Conservation (phyloP, 768 basidiomycete species). For the Leccinellum rugosiceps region DNA sequence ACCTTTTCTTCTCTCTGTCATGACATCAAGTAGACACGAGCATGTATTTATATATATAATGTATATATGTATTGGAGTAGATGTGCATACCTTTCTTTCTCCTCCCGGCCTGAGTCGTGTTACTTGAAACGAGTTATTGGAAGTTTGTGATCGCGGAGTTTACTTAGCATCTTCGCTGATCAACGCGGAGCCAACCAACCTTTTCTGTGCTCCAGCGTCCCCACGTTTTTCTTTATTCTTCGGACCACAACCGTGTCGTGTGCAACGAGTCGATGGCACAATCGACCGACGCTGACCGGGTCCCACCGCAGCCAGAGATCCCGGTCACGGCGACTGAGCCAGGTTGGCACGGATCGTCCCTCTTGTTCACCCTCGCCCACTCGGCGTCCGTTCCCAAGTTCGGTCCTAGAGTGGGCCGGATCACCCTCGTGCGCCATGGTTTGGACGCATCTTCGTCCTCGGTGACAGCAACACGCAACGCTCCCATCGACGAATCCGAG, state of each 20-base stretch:
- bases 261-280: constrained; percentile 6
- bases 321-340: background rate
- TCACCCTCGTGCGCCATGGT: constrained; percentile 16
- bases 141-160: background rate
- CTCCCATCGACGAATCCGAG: constrained; percentile 15
- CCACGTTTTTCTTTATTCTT: background rate
- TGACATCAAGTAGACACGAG: background rate
- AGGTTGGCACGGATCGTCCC: constrained; percentile 5
- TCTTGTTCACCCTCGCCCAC: constrained; percentile 17
- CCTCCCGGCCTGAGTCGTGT: background rate
- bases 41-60: background rate
- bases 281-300: background rate
- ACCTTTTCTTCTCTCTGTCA: background rate
- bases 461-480: background rate
- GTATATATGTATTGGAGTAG: background rate
- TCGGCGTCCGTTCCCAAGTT: constrained; percentile 11
- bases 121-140: background rate
- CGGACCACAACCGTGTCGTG: background rate
- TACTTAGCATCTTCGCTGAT: background rate
- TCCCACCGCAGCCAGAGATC: background rate
- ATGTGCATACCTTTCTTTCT: background rate
- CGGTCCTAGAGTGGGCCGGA: constrained; percentile 24
- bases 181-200: background rate
- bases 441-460: background rate
- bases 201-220: no score